Base-by-base conservation (phyloP, 306 rosid genomes). In the Sophora flavescens region DNA sequence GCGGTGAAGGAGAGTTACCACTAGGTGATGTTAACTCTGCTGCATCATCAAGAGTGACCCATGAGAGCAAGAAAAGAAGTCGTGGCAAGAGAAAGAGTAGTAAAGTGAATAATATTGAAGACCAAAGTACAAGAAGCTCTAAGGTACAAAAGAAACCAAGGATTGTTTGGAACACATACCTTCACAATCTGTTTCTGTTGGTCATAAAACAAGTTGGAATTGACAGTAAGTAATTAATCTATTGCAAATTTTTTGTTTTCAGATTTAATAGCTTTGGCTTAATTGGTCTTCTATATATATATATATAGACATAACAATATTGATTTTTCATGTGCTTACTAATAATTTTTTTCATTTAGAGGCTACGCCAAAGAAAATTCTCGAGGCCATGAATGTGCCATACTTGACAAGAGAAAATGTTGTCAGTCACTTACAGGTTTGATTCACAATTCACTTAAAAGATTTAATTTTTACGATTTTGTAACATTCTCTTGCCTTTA, bases 341-440 rank as follows among this genome's bases (percentile, higher is more conserved):
- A 22, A 22, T 22, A 0, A 22, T 66, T 68, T 58, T 18, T 6
- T 47, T 76, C 35, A 7, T 70, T 1, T 88, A 89, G 97, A 56
- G 70, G 88, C 90, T 1, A 88, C 83, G 56, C 97, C 95, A 56
- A 89, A 84, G 78, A 86, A 11, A 42, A 89, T 91, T 81, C 77
- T 85, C 1, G 90, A 85, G 66, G 41, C 76, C 65, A 91, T 91
- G 97, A 84, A 88, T 54, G 87, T 83, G 61, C 90, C 91, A 8
- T 77, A 85, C 42, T 78, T 91, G 52, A 89, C 93, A 0, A 85
- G 89, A 39, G 88, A 84, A 67, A 86, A 91, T 70, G 86, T 91
- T 2, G 91, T 91, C 0, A 91, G 97, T 47, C 97, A 91, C 70
- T 77, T 91, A 30, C 97, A 91, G 91, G 97, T 89, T 64, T 53